Evolutionary conservation across 1,284 basidiomycete genomes (phyloP), one percentile per base, ranked within the genome.

Genomic region (Moesziomyces aphidis): DNA sequence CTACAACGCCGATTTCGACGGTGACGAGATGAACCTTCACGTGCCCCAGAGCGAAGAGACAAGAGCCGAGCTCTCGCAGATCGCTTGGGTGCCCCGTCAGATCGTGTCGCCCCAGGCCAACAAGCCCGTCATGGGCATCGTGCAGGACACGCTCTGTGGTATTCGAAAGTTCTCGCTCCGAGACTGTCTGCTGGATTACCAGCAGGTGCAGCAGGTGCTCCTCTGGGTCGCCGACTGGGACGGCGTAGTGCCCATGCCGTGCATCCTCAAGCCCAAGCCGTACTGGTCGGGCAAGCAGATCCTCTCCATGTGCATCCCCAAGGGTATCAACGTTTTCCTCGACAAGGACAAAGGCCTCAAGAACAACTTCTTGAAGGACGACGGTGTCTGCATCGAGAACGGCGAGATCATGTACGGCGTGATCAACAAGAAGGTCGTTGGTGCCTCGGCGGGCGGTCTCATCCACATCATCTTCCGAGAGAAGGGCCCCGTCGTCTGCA

Each of bases 71-170:
- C 88, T 99, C 39, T 93, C 92, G 82, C 95, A 99, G 86, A 96
- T 99, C 73, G 95, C 96, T 47, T 99, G 96, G 95, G 97, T 99
- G n/a, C 93, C 96, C 6, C 90, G 93, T 69, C 94, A 99, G 92
- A 99, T 99, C 80, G 95, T 99, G 73, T 98, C 96, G 11, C 97
- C 97, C 0, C 97, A 99, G 88, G 96, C 95, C 55, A 99, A 99
- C 88, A 98, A 98, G 86, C 97, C 97, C 7, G 97, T 99, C 80
- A 99, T 99, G 97, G 97, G 95, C 69, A 99, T 99, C 77, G 97
- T 99, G 34, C 97, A 99, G 86, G 97, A 99, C 85, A 99, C 96
- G 0, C 90, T 99, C 0, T 98, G 95, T 83, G 96, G 97, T 85
- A 91, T 99, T 63, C 92, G 96, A 72, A 99, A 99, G 86, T 95